Evolutionary conservation across 139 green algal genomes (phyloP), one percentile per base, ranked within the genome.

Genomic region (Zygnema circumcarinatum): DNA sequence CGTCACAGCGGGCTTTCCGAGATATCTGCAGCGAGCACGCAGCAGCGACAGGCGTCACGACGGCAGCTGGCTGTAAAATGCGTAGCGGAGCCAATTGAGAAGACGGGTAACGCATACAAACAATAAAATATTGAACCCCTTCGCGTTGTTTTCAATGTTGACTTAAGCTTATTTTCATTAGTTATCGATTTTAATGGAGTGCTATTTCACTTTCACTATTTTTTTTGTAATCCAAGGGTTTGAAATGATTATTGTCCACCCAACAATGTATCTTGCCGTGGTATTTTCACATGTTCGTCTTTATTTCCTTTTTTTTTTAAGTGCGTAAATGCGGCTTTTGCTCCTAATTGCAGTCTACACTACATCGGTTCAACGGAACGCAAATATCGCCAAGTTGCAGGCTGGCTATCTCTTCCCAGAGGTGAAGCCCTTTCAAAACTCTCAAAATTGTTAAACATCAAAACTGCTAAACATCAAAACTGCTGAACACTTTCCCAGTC

Each of bases 341-440:
- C n/a, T n/a, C n/a, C n/a, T 62, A 25, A 62, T 62, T 83, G 67
- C 81, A 83, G 81, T 42, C 7, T 81, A 87, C 39, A 76, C 38
- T 41, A 90, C 86, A 31, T 41, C 38, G 25, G 88, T 92, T 68
- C 52, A 86, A 78, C 41, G 88, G 20, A 99, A 99, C 84, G 92
- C 92, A 47, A 99, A 99, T 93, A 96, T 99, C 80, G 95, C 79
- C 90, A 99, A 99, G 94, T 94, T 99, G 47, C 93, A 97, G 74
- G 97, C 97, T 7, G 97, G 97, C 40, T 99, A 99, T 88, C 93
- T 99, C n/a, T 99, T 99, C 91, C 97, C 97, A 16, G 91, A 90
- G 85, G 85, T 90, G 41, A 74, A 39, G 54, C 25, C 29, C 54
- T 72, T 29, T 72, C 29, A n/a, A n/a, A n/a, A n/a, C n/a, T n/a